Conservation (phyloP, 2,329 filamentous ascomycete genomes). For the Fusarium sp. region DNA sequence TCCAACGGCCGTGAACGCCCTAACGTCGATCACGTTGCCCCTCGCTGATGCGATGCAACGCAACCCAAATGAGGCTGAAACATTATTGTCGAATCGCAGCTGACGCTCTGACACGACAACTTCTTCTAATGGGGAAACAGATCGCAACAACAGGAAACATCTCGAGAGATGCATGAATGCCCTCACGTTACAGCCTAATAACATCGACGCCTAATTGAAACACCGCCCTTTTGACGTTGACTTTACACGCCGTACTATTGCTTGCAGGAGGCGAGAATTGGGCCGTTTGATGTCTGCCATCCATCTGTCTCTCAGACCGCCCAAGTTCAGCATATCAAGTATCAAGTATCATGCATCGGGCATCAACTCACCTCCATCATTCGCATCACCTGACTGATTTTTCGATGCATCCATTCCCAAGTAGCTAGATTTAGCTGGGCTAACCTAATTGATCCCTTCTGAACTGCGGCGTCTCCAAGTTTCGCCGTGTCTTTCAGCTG, state of each 20-base stretch:
- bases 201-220: slow-evolving; percentile 24
- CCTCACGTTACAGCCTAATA: slow-evolving; percentile 17
- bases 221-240: slow-evolving; percentile 4
- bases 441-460: neutral
- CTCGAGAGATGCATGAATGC: slow-evolving; percentile 3
- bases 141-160: slow-evolving; percentile 12
- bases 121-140: neutral
- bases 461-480: neutral
- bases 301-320: neutral
- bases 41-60: slow-evolving; percentile 36
- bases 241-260: neutral
- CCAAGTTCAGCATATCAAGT: slow-evolving; percentile 2
- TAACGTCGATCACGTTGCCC: slow-evolving; percentile 39
- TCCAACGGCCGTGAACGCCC: slow-evolving; percentile 22
- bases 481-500: neutral
- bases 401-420: neutral
- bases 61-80: slow-evolving; percentile 36
- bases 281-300: neutral
- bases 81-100: slow-evolving; percentile 27
- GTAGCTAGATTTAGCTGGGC: neutral
- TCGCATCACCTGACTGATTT: slow-evolving; percentile 4
- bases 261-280: neutral
- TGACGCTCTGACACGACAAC: slow-evolving; percentile 6
- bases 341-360: slow-evolving; percentile 15
- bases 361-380: slow-evolving; percentile 24